Percentiles rank a stretch among this genome's conserved stretches.
Evolutionary conservation across 768 basidiomycete species (phyloP).

Genomic region (Tulasnella sp.): DNA sequence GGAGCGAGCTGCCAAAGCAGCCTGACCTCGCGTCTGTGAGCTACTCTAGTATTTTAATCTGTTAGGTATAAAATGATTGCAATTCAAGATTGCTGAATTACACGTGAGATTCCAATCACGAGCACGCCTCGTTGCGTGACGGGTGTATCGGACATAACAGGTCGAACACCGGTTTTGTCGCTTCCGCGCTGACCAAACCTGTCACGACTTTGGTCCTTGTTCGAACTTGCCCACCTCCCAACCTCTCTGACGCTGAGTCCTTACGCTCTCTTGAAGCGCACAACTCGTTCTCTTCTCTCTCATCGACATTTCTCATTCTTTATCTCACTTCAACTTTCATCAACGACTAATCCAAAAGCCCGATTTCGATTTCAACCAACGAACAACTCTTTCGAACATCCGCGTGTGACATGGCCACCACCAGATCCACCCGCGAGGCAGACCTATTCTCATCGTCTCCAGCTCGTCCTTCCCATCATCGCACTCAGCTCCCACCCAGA

Average conservation of each 20-base stretch:
- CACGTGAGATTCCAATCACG: not conserved
- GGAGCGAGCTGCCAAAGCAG: slow-evolving; percentile 20
- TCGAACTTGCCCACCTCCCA: not conserved
- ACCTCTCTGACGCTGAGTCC: not conserved
- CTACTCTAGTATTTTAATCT: not conserved
- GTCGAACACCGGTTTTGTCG: not conserved
- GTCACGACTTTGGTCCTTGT: not conserved
- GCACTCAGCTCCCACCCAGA: not conserved
- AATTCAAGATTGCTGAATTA: not conserved
- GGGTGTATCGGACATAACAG: not conserved
- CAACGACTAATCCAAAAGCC: not conserved
- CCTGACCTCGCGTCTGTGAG: not conserved
- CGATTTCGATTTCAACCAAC: not conserved
- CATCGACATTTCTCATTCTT: not conserved
- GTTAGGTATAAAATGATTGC: not conserved
- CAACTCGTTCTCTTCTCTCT: not conserved
- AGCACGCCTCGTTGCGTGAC: not conserved
- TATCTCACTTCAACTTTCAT: not conserved
- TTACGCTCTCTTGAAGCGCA: not conserved
- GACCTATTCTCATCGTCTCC: slow-evolving; percentile 16
- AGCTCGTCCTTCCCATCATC: slow-evolving; percentile 15
- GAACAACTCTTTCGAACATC: not conserved
- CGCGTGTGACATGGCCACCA: not conserved
- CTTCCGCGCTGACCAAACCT: not conserved
- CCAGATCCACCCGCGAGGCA: not conserved